Conservation (phyloP, 805 yeast species). For the Candida sanyiensis region DNA sequence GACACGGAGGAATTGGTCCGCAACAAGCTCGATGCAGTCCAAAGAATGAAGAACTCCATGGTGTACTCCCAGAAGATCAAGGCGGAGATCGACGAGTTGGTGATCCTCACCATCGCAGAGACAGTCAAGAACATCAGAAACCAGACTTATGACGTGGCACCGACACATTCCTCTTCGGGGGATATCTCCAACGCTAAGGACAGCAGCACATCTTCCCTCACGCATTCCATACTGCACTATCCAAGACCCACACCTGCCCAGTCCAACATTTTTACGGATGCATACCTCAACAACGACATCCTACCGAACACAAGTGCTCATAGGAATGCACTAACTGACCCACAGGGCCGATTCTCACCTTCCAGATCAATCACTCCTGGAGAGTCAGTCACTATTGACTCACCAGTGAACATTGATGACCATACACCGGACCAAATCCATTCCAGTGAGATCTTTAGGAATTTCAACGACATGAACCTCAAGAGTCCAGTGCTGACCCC, state of each 20-base stretch:
- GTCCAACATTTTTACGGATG: slow-evolving; percentile 33
- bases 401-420: slow-evolving; percentile 11
- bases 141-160: slow-evolving; percentile 19
- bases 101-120: slow-evolving; percentile 54
- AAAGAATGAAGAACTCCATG: slow-evolving; percentile 66
- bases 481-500: slow-evolving; percentile 29
- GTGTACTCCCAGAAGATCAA: slow-evolving; percentile 73
- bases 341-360: slow-evolving; percentile 22
- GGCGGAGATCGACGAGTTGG: slow-evolving; percentile 68
- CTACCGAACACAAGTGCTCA: slow-evolving; percentile 28
- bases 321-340: slow-evolving; percentile 10
- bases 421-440: neutral
- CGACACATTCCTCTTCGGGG: slow-evolving; percentile 9
- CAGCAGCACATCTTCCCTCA: no score
- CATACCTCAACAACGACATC: slow-evolving; percentile 36
- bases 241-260: slow-evolving; percentile 22
- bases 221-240: slow-evolving; percentile 14
- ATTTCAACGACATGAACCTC: slow-evolving; percentile 24
- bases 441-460: slow-evolving; percentile 12
- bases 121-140: slow-evolving; percentile 48
- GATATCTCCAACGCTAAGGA: slow-evolving; percentile 5
- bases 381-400: slow-evolving; percentile 26
- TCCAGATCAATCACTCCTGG: slow-evolving; percentile 42
- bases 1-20: slow-evolving; percentile 61
- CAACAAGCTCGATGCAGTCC: slow-evolving; percentile 63